Base-by-base conservation (phyloP, 2,329 filamentous ascomycete species). In the Colletotrichum lindemuthianum region DNA sequence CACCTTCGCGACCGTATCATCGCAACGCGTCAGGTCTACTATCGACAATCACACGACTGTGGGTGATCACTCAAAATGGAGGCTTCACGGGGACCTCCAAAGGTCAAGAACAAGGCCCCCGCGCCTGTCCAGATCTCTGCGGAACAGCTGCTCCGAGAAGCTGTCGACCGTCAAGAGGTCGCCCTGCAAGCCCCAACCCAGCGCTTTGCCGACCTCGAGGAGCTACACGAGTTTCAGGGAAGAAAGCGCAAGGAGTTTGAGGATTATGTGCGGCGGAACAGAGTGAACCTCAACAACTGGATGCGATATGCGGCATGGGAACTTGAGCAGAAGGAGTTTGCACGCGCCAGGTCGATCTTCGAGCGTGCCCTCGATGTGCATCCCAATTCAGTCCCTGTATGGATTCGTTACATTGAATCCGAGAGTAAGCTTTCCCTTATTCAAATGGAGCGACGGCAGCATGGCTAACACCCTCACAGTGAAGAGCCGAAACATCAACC, bases 251-350 rank as follows among this genome's bases (percentile, higher is more conserved):
- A 94, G 78, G 96, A 97, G 74, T 99, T 97, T 72, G 96, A 99
- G 79, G 92, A 97, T 82, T 98, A 98, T 90, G 92, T 98, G 66
- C 90, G 93, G 69, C 91, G 96, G 69, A 98, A 98, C 75, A 84
- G 95, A 73, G 86, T 97, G 75, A 97, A 96, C 74, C 93, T 98
- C 86, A 97, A 97, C 83, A 98, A 98, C 79, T 99, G 96, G 96
- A 93, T 96, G 86, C 92, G 94, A 73, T 99, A 99, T 84, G 95
- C 96, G 60, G 88, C 92, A 71, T 99, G 94, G 92, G 96, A 99
- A 81, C 85, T 98, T 66, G 95, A 99, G 76, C 96, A 99, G 80
- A 98, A 98, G 79, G 96, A 99, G 81, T 97, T 92, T 78, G 89
- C 91, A 59, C 91, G 96, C 59, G 96, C 96, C 36, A 86, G 96